Percentiles rank a stretch among this genome's conserved stretches.
These are phyloP conservation scores for Saccharomycopsis synnaedendra DNA, from an alignment of 805 yeast genomes.

Conservation along the genomic window DNA sequence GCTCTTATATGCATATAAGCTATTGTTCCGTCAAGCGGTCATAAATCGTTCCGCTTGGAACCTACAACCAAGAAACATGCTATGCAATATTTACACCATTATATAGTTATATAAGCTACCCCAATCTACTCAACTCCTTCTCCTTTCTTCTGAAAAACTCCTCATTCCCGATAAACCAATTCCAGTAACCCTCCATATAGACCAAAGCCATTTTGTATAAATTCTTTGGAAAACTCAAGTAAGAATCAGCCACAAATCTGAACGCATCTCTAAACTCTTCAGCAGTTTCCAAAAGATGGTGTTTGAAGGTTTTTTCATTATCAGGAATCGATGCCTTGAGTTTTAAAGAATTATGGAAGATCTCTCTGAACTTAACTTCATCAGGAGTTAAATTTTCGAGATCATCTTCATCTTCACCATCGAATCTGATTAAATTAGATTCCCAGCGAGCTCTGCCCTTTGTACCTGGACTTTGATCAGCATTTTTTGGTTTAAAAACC, in stretches of 20 bases:
- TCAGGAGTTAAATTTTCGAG: slow-evolving; percentile 14
- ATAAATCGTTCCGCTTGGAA: too few relatives aligned
- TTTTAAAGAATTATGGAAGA: slow-evolving; percentile 9
- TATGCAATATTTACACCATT: too few relatives aligned
- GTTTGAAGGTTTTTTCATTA: slow-evolving; percentile 9
- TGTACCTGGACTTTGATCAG: neutral
- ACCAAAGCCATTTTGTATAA: slow-evolving; percentile 5
- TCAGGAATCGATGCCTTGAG: slow-evolving; percentile 7
- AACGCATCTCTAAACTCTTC: slow-evolving; percentile 16
- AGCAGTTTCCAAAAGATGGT: slow-evolving; percentile 12
- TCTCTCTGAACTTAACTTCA: slow-evolving; percentile 4
- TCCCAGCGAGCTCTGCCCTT: neutral
- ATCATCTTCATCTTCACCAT: slow-evolving; percentile 13
- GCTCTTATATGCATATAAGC: too few relatives aligned
- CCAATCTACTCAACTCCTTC: neutral
- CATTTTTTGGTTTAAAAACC: neutral
- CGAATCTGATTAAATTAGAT: neutral
- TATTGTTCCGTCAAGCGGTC: too few relatives aligned
- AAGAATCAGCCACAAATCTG: slow-evolving; percentile 10
- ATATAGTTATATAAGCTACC: too few relatives aligned
- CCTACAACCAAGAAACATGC: too few relatives aligned
- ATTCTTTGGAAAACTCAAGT: slow-evolving; percentile 14
- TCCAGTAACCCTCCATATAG: slow-evolving; percentile 12
- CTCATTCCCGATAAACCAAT: slow-evolving; percentile 13
- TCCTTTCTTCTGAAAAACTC: slow-evolving; percentile 5